Evolutionary conservation across 306 rosid genomes (phyloP).

Genomic region (Malus domestica): DNA sequence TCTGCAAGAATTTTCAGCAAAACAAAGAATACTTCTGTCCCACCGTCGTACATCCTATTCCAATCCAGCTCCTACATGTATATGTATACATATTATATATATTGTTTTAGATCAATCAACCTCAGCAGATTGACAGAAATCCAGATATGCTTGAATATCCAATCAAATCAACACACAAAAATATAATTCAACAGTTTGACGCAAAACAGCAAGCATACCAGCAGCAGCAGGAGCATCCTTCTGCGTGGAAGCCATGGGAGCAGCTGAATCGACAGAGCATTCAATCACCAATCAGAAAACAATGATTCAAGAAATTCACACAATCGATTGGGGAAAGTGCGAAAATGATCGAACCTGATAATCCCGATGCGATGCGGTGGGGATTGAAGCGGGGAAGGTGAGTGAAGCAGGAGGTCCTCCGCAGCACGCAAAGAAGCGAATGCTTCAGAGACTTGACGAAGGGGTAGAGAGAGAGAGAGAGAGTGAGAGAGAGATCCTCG

Average conservation of each 20-base stretch:
- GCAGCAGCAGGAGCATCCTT: constrained; percentile 64
- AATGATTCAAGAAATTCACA: not conserved
- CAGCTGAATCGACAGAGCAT: constrained; percentile 28
- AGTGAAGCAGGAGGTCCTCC: constrained; percentile 3
- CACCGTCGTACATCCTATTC: not conserved
- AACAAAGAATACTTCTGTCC: not conserved
- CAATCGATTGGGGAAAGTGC: not conserved
- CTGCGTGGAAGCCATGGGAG: constrained; percentile 58
- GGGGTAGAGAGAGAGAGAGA: too few species aligned
- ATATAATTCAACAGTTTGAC: not conserved
- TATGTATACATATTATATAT: not conserved
- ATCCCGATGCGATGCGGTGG: not conserved
- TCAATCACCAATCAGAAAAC: not conserved
- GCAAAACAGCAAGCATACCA: constrained; percentile 32
- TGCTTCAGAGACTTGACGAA: not conserved
- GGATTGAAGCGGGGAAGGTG: not conserved
- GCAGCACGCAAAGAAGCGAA: constrained; percentile 8
- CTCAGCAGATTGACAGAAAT: not conserved
- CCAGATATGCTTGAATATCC: not conserved
- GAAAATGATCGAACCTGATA: constrained; percentile 16
- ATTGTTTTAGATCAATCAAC: constrained; percentile 9
- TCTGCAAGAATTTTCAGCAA: not conserved
- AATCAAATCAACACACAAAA: not conserved
- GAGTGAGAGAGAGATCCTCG: not conserved
- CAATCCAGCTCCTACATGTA: not conserved